Evolutionary conservation across 1,284 basidiomycete genomes (phyloP).

Genomic region (Puccinia brachypodii): DNA sequence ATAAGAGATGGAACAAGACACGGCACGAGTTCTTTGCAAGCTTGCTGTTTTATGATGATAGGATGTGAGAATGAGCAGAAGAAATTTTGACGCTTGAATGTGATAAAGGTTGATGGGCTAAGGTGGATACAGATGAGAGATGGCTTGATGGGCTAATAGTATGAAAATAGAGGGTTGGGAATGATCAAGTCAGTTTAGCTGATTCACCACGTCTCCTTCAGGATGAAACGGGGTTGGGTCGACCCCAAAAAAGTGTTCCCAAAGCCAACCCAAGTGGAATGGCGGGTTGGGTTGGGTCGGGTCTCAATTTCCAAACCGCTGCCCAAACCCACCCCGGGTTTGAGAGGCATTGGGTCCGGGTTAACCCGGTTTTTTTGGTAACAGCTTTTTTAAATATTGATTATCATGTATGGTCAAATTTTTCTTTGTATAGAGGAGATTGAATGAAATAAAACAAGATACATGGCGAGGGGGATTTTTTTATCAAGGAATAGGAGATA

Average conservation of each 20-base stretch:
- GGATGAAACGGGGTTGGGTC: constrained; percentile 1
- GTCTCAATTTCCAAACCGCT: not conserved
- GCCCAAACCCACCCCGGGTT: not conserved
- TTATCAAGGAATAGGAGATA: not conserved
- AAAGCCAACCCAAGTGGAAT: not conserved
- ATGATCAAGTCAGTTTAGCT: no score
- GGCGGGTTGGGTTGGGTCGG: not conserved
- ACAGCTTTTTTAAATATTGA: not conserved
- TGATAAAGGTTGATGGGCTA: no score
- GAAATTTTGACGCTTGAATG: no score
- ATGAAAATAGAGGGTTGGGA: no score
- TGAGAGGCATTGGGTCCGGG: not conserved
- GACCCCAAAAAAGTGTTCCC: not conserved
- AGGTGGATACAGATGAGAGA: no score
- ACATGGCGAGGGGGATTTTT: not conserved
- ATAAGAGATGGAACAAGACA: no score
- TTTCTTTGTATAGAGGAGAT: not conserved
- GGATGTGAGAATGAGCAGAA: no score
- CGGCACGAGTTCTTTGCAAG: no score
- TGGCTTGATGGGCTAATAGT: no score
- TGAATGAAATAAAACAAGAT: not conserved
- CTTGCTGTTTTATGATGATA: no score
- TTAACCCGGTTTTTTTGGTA: not conserved
- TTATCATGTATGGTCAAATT: not conserved
- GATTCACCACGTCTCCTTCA: no score